phyloP scores from a whole-genome alignment of 2,329 filamentous ascomycete genomes.

The Graphiopsis chlorocephala region DNA sequence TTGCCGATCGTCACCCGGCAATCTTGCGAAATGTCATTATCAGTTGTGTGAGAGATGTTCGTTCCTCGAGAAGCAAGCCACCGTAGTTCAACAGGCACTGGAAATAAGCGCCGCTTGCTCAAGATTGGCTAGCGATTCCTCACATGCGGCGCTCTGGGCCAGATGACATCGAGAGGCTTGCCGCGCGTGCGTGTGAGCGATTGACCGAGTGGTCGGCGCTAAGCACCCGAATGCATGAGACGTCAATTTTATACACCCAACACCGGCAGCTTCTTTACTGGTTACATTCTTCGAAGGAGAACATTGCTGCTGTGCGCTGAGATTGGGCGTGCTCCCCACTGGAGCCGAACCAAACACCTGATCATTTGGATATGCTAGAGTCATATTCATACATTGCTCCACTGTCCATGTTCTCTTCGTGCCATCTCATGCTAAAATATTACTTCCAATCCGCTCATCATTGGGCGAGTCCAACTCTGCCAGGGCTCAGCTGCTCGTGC shows the following conservation, averaged over 20 bases:
- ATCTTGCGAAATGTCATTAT: not conserved
- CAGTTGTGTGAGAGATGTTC: not conserved
- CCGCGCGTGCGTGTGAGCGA: constrained; percentile 1
- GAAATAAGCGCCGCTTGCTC: not conserved
- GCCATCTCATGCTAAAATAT: not conserved
- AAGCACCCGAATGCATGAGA: not conserved
- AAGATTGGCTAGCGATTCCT: not conserved
- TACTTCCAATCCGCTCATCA: not conserved
- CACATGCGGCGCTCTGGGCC: not conserved
- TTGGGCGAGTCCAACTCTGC: not conserved
- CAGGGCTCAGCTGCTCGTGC: not conserved
- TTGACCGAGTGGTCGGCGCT: not conserved
- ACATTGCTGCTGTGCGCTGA: not conserved
- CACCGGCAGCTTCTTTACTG: not conserved
- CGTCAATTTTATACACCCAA: not conserved
- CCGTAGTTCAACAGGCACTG: not conserved
- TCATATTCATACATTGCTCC: not conserved
- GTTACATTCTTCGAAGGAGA: not conserved
- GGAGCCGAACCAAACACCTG: not conserved
- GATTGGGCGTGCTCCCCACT: not conserved
- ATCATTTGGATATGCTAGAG: not conserved
- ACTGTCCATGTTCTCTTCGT: not conserved
- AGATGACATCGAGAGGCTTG: not conserved
- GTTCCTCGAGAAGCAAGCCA: not conserved
- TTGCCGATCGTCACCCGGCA: not conserved